Evolutionary conservation across 495 filamentous ascomycete species (phyloP).

Genomic region (Sordaria brevicollis): DNA sequence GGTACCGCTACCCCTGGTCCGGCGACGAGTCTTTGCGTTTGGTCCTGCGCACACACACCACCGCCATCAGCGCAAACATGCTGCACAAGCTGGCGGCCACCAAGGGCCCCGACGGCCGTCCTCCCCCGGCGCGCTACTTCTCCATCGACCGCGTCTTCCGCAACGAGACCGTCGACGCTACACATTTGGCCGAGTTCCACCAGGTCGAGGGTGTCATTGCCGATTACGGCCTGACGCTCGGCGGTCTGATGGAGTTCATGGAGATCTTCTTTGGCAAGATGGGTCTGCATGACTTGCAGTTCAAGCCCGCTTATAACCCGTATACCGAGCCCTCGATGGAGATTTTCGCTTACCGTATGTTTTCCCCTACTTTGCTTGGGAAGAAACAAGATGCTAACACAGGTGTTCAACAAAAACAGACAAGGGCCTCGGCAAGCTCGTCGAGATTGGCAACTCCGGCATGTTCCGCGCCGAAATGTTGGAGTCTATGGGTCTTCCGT

Average conservation of each 20-base stretch:
- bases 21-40: slow-evolving; percentile 80
- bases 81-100: slow-evolving; percentile 78
- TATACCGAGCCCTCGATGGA: slow-evolving; percentile 99
- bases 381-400: neutral
- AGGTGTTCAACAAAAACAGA: neutral
- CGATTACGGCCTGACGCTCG: slow-evolving; percentile 82
- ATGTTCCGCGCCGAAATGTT: slow-evolving; percentile 99
- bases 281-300: slow-evolving; percentile 77
- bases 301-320: slow-evolving; percentile 97
- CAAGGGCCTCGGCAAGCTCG: slow-evolving; percentile 78
- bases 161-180: slow-evolving; percentile 85
- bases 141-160: slow-evolving; percentile 92
- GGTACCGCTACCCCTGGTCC: slow-evolving; percentile 89
- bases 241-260: slow-evolving; percentile 94
- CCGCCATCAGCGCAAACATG: slow-evolving; percentile 77
- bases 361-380: neutral
- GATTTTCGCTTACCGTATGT: slow-evolving; percentile 70
- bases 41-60: slow-evolving; percentile 93
- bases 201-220: slow-evolving; percentile 98
- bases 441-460: slow-evolving; percentile 95
- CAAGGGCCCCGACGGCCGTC: slow-evolving; percentile 36
- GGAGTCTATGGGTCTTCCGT: slow-evolving; percentile 66
- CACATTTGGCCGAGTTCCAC: slow-evolving; percentile 96
- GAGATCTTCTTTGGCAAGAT: slow-evolving; percentile 93
- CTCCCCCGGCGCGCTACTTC: slow-evolving; percentile 78